Evolutionary conservation across 2,329 filamentous ascomycete genomes (phyloP).

Genomic region (Calonectria pteridis): DNA sequence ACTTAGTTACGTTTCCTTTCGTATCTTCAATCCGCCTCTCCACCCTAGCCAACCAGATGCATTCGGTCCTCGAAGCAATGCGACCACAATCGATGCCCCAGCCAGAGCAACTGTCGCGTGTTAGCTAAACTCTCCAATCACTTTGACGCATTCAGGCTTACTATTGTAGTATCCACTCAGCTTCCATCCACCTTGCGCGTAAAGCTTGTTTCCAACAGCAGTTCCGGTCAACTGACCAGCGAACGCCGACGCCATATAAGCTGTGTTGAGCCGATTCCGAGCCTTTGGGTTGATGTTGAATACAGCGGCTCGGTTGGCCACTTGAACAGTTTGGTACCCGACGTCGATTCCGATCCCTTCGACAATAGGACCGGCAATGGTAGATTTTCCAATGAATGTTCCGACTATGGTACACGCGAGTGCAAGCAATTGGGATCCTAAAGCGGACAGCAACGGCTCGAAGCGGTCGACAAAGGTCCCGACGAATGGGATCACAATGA

Average conservation of each 20-base stretch:
- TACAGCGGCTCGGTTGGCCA: constrained; percentile 78
- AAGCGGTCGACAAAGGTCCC: constrained; percentile 77
- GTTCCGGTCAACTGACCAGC: constrained; percentile 81
- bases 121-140: background rate
- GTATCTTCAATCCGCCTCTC: constrained; percentile 44
- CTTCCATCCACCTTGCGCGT: constrained; percentile 64
- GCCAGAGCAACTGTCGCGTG: constrained; percentile 40
- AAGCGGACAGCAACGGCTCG: constrained; percentile 74
- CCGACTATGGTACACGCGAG: constrained; percentile 61
- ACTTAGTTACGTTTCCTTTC: background rate
- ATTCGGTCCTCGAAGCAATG: constrained; percentile 44
- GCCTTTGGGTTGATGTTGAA: constrained; percentile 79
- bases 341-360: constrained; percentile 79
- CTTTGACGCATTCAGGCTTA: constrained; percentile 18
- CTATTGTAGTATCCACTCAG: constrained; percentile 58
- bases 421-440: constrained; percentile 71
- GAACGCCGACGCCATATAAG: constrained; percentile 83
- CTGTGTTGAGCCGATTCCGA: constrained; percentile 82
- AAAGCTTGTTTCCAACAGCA: constrained; percentile 67
- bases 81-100: constrained; percentile 43
- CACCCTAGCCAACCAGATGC: constrained; percentile 50
- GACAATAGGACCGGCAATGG: constrained; percentile 79
- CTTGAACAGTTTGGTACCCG: constrained; percentile 79
- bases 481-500: constrained; percentile 76
- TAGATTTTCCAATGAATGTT: constrained; percentile 75